These are phyloP conservation scores for Plasmodium malariae DNA, from an alignment of 169 alveolate species.

Conservation along the genomic window DNA sequence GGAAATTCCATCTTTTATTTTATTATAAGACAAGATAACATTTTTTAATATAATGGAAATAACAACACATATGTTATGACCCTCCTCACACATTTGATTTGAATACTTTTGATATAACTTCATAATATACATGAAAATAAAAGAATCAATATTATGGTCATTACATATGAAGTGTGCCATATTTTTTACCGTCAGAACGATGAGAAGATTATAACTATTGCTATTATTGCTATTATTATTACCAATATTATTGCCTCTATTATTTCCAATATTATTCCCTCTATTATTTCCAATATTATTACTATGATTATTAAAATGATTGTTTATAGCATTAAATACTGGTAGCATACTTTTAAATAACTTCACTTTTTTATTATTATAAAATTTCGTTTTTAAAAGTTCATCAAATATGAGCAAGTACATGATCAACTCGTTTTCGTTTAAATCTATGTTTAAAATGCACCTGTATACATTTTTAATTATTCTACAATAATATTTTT, in stretches of 20 bases:
- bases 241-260: too few relatives aligned
- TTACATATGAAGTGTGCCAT: slow-evolving; percentile 30
- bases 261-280: too few relatives aligned
- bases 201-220: background rate
- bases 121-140: slow-evolving; percentile 25
- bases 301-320: slow-evolving; percentile 2
- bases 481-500: slow-evolving; percentile 19
- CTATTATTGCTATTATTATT: too few relatives aligned
- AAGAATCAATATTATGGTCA: slow-evolving; percentile 24
- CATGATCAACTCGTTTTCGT: slow-evolving; percentile 42
- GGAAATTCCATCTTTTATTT: slow-evolving; percentile 10
- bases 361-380: slow-evolving; percentile 45
- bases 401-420: slow-evolving; percentile 33
- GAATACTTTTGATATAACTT: slow-evolving; percentile 37
- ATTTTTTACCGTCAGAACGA: slow-evolving; percentile 19
- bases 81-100: slow-evolving; percentile 7
- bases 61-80: slow-evolving; percentile 9
- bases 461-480: slow-evolving; percentile 53
- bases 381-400: slow-evolving; percentile 28
- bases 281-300: too few relatives aligned
- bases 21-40: slow-evolving; percentile 24
- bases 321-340: slow-evolving; percentile 44
- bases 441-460: slow-evolving; percentile 32
- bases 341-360: slow-evolving; percentile 47
- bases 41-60: slow-evolving; percentile 40